Evolutionary conservation across 768 basidiomycete genomes (phyloP).

Genomic region (Auricularia sp.): DNA sequence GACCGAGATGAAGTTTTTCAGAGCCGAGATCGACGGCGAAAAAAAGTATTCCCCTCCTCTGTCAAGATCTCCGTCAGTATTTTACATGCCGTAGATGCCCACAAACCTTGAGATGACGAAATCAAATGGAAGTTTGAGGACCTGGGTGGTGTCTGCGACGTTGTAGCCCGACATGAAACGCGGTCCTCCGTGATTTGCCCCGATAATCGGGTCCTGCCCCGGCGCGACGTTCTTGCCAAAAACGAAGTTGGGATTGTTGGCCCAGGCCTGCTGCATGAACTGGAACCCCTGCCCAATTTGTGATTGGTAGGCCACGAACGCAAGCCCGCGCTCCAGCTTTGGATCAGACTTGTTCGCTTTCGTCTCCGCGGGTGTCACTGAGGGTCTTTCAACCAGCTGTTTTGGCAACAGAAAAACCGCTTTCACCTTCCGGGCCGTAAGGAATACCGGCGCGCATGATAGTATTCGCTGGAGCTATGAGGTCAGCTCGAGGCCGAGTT

Average conservation of each 20-base stretch:
- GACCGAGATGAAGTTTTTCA: slow-evolving; percentile 5
- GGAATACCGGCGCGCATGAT: slow-evolving; percentile 10
- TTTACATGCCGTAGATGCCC: neutral
- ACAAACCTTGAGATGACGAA: slow-evolving; percentile 2
- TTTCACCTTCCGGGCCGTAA: slow-evolving; percentile 4
- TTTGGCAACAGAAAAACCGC: neutral
- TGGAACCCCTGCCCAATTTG: neutral
- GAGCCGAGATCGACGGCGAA: slow-evolving; percentile 4
- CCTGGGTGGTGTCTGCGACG: neutral
- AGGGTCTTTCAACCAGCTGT: neutral
- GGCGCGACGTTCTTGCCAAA: slow-evolving; percentile 9
- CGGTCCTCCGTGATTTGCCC: slow-evolving; percentile 11
- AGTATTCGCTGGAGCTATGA: neutral
- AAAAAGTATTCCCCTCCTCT: slow-evolving; percentile 6
- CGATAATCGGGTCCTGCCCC: slow-evolving; percentile 42
- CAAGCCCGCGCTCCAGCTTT: slow-evolving; percentile 34
- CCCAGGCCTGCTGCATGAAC: slow-evolving; percentile 10
- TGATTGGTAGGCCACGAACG: slow-evolving; percentile 23
- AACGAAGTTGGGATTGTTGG: neutral
- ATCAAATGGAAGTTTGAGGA: neutral
- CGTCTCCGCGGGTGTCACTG: slow-evolving; percentile 1
- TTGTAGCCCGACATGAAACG: slow-evolving; percentile 7
- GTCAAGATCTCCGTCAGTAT: neutral
- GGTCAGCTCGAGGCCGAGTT: slow-evolving; percentile 4
- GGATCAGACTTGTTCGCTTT: slow-evolving; percentile 10